phyloP scores from a whole-genome alignment of 176 grass and related monocot species.

The Guadua angustifolia region DNA sequence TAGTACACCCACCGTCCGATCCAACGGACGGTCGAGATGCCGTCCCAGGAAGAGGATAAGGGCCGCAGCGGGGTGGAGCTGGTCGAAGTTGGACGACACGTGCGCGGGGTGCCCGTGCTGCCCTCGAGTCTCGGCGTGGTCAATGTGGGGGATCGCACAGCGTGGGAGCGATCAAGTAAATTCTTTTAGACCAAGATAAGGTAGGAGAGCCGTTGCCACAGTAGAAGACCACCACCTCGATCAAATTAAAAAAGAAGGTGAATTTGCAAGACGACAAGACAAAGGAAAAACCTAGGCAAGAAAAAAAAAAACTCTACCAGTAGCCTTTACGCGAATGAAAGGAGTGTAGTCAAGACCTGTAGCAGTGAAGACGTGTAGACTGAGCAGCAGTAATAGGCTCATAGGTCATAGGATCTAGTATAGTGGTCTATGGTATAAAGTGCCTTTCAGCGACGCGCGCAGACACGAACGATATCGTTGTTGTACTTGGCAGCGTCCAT shows the following conservation, averaged over 20 bases:
- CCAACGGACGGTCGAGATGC: not conserved
- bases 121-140: slow-evolving; percentile 48
- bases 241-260: too few relatives aligned
- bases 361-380: too few relatives aligned
- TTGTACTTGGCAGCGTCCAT: not conserved
- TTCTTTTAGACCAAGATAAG: slow-evolving; percentile 16
- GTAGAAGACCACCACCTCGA: not conserved
- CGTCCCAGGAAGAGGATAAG: not conserved
- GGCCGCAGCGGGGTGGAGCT: not conserved
- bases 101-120: not conserved
- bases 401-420: too few relatives aligned
- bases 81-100: slow-evolving; percentile 11
- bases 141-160: slow-evolving; percentile 47
- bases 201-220: slow-evolving; percentile 22
- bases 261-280: too few relatives aligned
- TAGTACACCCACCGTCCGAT: not conserved
- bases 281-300: too few relatives aligned
- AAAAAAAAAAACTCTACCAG: too few relatives aligned
- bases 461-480: not conserved
- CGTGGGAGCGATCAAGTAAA: slow-evolving; percentile 34
- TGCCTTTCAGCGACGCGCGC: not conserved
- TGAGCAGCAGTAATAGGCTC: too few relatives aligned
- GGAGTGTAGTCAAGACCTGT: too few relatives aligned
- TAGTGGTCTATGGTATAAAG: not conserved
- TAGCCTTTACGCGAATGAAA: too few relatives aligned